Base-by-base conservation (phyloP, 164 flowering plant genomes). In the Akebia trifoliata region DNA sequence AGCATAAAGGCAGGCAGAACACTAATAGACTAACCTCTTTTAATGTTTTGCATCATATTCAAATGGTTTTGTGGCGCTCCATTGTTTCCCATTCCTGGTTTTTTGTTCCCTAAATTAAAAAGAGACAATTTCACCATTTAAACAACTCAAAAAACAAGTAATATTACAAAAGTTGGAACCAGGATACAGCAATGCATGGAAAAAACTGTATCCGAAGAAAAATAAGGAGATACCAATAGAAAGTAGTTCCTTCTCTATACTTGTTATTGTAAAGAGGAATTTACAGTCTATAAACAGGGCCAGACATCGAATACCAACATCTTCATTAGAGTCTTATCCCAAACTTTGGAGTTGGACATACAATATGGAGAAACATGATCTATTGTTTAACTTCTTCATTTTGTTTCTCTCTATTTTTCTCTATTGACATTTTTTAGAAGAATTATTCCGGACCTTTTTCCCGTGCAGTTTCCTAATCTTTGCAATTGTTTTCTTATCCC, bases 361-460 rank as follows among this genome's bases (percentile, higher is more conserved):
- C n/a, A n/a, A n/a, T n/a, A n/a, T n/a, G n/a, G n/a, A n/a, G n/a
- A n/a, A n/a, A n/a, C n/a, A n/a, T n/a, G n/a, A n/a, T n/a, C n/a
- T n/a, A n/a, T n/a, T n/a, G n/a, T n/a, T n/a, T n/a, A n/a, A n/a
- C n/a, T n/a, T n/a, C n/a, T n/a, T n/a, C n/a, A n/a, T n/a, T n/a
- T n/a, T n/a, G n/a, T n/a, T n/a, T n/a, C n/a, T n/a, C n/a, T n/a
- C n/a, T n/a, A n/a, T n/a, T n/a, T n/a, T n/a, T 42, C 22, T 42
- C 73, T 48, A 43, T 37, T 54, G 64, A 60, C n/a, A n/a, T n/a
- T n/a, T n/a, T n/a, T n/a, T n/a, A 50, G 32, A 43, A 10, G 70
- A 58, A 38, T 49, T 53, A 15, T 34, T 51, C 34, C 54, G 47
- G 11, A 67, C 62, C 36, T 56, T 73, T 6, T 52, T 46, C 6